These are phyloP conservation scores for Stagonosporopsis vannaccii DNA, from an alignment of 2,329 filamentous ascomycete species.

Conservation along the genomic window DNA sequence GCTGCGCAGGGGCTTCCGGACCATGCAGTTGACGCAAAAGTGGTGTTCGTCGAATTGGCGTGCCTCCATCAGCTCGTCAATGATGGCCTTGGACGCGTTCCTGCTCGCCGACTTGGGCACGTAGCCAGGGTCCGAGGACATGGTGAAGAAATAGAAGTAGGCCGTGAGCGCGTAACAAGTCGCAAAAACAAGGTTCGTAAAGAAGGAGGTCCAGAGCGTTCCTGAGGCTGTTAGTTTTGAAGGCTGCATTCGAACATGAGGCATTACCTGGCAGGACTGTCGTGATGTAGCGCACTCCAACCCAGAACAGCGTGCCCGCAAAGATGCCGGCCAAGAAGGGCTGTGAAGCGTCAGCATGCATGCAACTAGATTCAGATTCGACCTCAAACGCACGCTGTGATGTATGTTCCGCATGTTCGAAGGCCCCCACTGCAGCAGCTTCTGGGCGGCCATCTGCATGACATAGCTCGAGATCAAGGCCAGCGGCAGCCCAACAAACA, in stretches of 20 bases:
- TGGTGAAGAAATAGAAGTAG: constrained; percentile 88
- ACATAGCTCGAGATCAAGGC: constrained; percentile 70
- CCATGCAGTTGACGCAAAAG: constrained; percentile 95
- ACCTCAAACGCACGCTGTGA: constrained; percentile 70
- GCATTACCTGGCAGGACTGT: constrained; percentile 73
- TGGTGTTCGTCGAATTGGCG: constrained; percentile 95
- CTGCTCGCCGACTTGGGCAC: constrained; percentile 90
- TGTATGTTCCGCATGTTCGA: constrained; percentile 89
- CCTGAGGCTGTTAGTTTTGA: constrained; percentile 56
- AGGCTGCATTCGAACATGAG: neutral
- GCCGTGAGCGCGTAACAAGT: constrained; percentile 69
- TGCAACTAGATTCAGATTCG: neutral
- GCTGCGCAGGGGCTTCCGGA: constrained; percentile 87
- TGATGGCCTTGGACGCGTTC: constrained; percentile 86
- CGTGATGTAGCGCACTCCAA: constrained; percentile 77
- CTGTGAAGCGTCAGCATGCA: constrained; percentile 52
- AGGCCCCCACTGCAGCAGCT: constrained; percentile 81
- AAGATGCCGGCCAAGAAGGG: constrained; percentile 96
- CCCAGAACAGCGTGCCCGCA: constrained; percentile 82
- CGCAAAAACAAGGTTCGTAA: constrained; percentile 80
- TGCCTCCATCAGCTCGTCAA: constrained; percentile 81
- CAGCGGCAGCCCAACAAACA: constrained; percentile 79
- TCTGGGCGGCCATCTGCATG: constrained; percentile 79
- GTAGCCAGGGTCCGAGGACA: constrained; percentile 89
- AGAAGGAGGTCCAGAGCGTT: constrained; percentile 70